Evolutionary conservation across 176 grass and related monocot genomes (phyloP), one percentile per base, ranked within the genome.

Genomic region (Cenchrus americanus): DNA sequence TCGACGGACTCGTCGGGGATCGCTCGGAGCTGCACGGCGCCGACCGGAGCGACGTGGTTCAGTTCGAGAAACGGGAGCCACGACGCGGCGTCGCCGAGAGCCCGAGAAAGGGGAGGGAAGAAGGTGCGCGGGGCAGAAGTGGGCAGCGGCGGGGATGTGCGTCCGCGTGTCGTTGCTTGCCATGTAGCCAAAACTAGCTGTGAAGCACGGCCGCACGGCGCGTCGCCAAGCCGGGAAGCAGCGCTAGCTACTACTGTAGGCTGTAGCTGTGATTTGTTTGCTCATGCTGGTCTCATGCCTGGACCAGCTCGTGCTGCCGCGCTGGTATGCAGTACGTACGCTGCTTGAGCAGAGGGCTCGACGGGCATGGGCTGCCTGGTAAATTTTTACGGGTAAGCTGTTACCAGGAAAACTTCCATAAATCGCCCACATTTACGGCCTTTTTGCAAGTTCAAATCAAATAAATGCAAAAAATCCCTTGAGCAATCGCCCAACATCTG

Each of bases 81-180:
- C 14, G 71, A 71, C 47, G 52, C 72, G 53, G 80, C 17, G n/a
- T 91, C 67, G 57, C 70, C 68, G 17, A 86, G 53, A 55, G n/a
- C n/a, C n/a, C n/a, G n/a, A n/a, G n/a, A n/a, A 19, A 52, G 71
- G 5, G 41, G 51, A 62, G 41, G 24, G 47, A 30, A 4, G 3
- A 10, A 14, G 47, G 46, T 63, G n/a, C 26, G 11, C 21, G 22
- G 19, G 23, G 40, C 6, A 91, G 82, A 94, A 91, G 79, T 89
- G 89, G 41, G 83, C 80, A 40, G 86, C 83, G 63, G 86, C 91
- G 41, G 41, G 41, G n/a, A n/a, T n/a, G n/a, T n/a, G n/a, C n/a
- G n/a, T 63, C 24, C 24, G 61, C 22, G 59, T 65, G 43, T 15
- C 5, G 59, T 32, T 32, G 23, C 8, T 61, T 24, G n/a, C 8